phyloP scores from a whole-genome alignment of 768 basidiomycete genomes.

The Suillus ampliporus region DNA sequence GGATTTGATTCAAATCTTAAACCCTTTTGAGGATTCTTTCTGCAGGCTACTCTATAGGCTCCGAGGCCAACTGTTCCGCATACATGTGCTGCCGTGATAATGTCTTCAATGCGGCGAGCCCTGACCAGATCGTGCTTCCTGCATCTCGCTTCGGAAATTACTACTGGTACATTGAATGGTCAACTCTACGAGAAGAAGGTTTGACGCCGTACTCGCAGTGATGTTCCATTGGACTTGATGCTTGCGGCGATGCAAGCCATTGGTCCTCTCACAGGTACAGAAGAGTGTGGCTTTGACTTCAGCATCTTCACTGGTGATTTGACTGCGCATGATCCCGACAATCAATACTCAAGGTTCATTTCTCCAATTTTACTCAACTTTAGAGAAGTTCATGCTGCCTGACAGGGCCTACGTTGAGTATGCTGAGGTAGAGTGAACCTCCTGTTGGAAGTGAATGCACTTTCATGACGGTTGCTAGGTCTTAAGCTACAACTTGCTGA shows the following conservation, averaged over 20 bases:
- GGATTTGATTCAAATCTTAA: background rate
- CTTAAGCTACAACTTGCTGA: constrained; percentile 66
- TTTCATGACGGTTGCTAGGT: constrained; percentile 42
- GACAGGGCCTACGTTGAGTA: constrained; percentile 62
- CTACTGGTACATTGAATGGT: constrained; percentile 44
- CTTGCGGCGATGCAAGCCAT: constrained; percentile 67
- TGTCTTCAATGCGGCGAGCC: constrained; percentile 51
- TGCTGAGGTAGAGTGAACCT: constrained; percentile 51
- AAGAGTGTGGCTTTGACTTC: constrained; percentile 64
- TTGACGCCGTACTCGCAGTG: constrained; percentile 41
- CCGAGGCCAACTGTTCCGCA: constrained; percentile 71
- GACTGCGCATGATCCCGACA: constrained; percentile 73
- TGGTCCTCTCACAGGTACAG: constrained; percentile 65
- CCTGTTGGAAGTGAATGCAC: background rate
- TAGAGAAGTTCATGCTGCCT: background rate
- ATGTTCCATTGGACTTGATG: constrained; percentile 62
- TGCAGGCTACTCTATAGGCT: constrained; percentile 67
- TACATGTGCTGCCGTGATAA: constrained; percentile 67
- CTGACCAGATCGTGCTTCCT: constrained; percentile 51
- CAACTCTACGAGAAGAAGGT: background rate
- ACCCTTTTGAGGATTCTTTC: background rate
- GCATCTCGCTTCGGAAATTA: constrained; percentile 72
- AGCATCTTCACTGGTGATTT: constrained; percentile 76
- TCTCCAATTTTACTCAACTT: background rate
- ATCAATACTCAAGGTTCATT: constrained; percentile 61